A percentile compares a stretch with the other conserved stretches of the same genome.
phyloP scores from a whole-genome alignment of 176 grass and related monocot species.

The barley (Hordeum vulgare) region MorexV3_pseudomolecules_assembly NC_058522.1:468401581-468402080 shows the following conservation, averaged over 20 bases:
- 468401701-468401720: slow-evolving; percentile 57
- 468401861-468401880: not conserved
- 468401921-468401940: not conserved
- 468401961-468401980: not conserved
- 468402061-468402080: slow-evolving; percentile 52
- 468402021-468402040: not conserved
- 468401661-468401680: slow-evolving; percentile 80
- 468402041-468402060: not conserved
- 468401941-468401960: not conserved
- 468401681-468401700: slow-evolving; percentile 84
- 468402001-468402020: not conserved
- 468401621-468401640: slow-evolving; percentile 24
- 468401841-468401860: not conserved
- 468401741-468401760: slow-evolving; percentile 65
- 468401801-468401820: slow-evolving; percentile 22
- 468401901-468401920: not conserved
- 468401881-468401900: not conserved
- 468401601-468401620: slow-evolving; percentile 11
- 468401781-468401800: slow-evolving; percentile 41
- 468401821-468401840: slow-evolving; percentile 6
- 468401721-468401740: slow-evolving; percentile 72
- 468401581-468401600: not conserved
- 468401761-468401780: slow-evolving; percentile 11
- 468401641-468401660: slow-evolving; percentile 52
- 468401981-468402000: not conserved